phyloP scores from a whole-genome alignment of 805 yeast genomes.

The Saturnispora ahearnii region DNA sequence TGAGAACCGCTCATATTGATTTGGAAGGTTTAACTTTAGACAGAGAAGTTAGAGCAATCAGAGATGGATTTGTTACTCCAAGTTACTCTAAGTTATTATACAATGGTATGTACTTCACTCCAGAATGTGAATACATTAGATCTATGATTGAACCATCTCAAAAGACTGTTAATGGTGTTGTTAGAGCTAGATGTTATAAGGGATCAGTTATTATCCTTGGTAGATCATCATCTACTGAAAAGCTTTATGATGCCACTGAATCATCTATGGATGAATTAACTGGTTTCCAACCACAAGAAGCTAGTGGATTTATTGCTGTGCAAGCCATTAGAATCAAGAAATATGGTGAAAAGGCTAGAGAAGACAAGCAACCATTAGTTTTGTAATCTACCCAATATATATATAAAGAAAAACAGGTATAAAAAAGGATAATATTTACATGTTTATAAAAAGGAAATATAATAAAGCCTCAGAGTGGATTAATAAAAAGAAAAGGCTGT shows the following conservation, averaged over 20 bases:
- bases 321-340: conserved; percentile 98
- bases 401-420: not conserved
- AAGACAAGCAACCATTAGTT: conserved; percentile 49
- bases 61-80: conserved; percentile 94
- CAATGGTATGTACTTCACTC: conserved; percentile 97
- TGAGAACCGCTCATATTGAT: conserved; percentile 92
- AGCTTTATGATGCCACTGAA: conserved; percentile 94
- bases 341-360: conserved; percentile 92
- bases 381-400: conserved; percentile 27
- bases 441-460: not conserved
- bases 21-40: conserved; percentile 95
- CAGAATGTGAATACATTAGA: conserved; percentile 95
- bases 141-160: conserved; percentile 92
- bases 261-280: conserved; percentile 99
- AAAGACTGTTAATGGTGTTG: conserved; percentile 90
- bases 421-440: not conserved
- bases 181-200: conserved; percentile 89
- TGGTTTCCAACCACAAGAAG: conserved; percentile 94
- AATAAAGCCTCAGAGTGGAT: not conserved
- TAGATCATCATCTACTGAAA: conserved; percentile 92
- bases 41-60: conserved; percentile 93
- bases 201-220: conserved; percentile 81
- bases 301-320: conserved; percentile 94
- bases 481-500: no score
- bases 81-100: conserved; percentile 82